Evolutionary conservation across 129 eudicot species (phyloP), one percentile per base, ranked within the genome.

Genomic region (Chrysanthemum lavandulifolium): DNA sequence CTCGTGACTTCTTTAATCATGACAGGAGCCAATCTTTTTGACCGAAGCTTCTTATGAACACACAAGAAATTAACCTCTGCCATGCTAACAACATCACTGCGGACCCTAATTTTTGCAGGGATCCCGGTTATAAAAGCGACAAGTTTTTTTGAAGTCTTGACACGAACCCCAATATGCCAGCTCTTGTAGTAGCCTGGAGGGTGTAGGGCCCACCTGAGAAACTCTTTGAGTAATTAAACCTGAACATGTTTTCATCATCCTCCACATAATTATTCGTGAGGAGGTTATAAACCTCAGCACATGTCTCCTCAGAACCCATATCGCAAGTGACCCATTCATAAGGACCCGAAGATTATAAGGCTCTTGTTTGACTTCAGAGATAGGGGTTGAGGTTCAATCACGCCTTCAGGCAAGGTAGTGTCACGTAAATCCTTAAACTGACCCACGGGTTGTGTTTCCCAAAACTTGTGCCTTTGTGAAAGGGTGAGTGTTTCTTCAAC

Each of bases 361-460:
- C 60, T 83, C 91, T 75, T 86, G 91, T 67, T 86, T 86, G 15
- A 86, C 88, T 73, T 86, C 84, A 29, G 91, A 78, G 57, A 86
- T 69, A 0, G 88, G 80, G 0, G 88, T 74, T 1, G 88, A 58
- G 85, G 73, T 71, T 86, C 91, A 78, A 86, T 86, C 2, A 87
- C 84, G 2, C 88, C 91, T 78, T 86, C 91, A 3, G 86, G 78
- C 60, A 83, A 78, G 78, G 76, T 83, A 12, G 63, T 53, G 56
- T 86, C 88, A 2, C 75, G 77, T 2, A 83, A 63, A 67, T 86
- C 91, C 75, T 83, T 86, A 72, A 80, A 86, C 79, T 86, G 91
- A 13, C 88, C 91, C 71, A 86, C 88, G 23, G 91, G 91, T 18
- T 86, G 91, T 2, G 91, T 86, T 78, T 86, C 91, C 91, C 91